Evolutionary conservation across 768 basidiomycete species (phyloP), one percentile per base, ranked within the genome.

Genomic region (Collybia sordida): DNA sequence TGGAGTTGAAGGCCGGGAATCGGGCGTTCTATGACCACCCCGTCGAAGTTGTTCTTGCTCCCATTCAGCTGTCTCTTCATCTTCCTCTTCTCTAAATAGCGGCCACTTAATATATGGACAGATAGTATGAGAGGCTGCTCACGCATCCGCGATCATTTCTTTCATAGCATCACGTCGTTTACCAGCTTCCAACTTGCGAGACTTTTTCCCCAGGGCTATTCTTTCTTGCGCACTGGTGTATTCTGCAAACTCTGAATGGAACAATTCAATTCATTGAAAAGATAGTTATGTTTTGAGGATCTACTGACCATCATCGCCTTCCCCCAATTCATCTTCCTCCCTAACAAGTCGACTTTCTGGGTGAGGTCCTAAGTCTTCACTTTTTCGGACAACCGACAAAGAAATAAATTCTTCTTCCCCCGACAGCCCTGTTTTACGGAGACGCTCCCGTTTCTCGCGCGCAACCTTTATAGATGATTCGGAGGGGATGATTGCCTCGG

Each of bases 271-370:
- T 12, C 3, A 6, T 11, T n/a, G 11, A 12, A 27, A 39, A 12
- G 15, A 18, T 44, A 17, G 7, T 23, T 40, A 4, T 27, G 17
- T 24, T 27, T 17, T 22, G 19, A 9, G 24, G n/a, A 22, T 18
- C 49, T 17, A 64, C 79, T 36, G 58, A 91, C 92, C 92, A 54
- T 94, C 92, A 34, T 93, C 92, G 2, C 85, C 90, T 62, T 93
- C 90, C 9, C 92, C 92, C 1, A 90, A 63, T 55, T 94, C 90
- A 64, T 94, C 92, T 35, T 94, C 92, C 66, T 94, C 92, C 42
- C 92, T 74, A 68, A 89, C 62, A 22, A 94, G 69, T 7, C 92
- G 80, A 62, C 90, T 92, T 57, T 86, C 87, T 6, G 91, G 92
- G 72, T 93, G 90, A 6, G 91, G 91, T 0, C 90, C 90, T 56